Evolutionary conservation across 1,284 basidiomycete genomes (phyloP), one percentile per base, ranked within the genome.

Genomic region (Retiboletus flavoniger): DNA sequence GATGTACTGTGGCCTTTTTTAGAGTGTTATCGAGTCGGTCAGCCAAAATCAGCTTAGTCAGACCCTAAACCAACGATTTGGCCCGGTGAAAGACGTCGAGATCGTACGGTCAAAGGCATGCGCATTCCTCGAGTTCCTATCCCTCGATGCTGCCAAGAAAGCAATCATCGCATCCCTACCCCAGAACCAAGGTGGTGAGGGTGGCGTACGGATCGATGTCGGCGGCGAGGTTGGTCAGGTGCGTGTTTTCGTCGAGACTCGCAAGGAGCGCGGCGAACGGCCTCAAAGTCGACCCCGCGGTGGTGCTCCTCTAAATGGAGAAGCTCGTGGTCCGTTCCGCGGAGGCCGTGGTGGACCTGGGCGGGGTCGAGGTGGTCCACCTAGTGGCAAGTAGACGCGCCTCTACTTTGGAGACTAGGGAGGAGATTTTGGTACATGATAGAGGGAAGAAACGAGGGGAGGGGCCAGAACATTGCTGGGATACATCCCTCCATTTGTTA

Each of bases 41-140:
- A 78, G 85, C 53, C 80, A 86, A 50, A 63, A 73, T 17, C 76
- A 81, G 1, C 79, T 98, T 32, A 77, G 73, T 46, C 73, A 74
- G 24, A 75, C 78, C 10, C 82, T 98, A 28, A 76, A 78, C 6
- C 65, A 76, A 34, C 84, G 86, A 44, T 98, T 98, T 71, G 95
- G 95, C 6, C 80, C 87, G 4, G 80, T 97, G 67, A 92, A 91
- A 72, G 92, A 95, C 47, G 75, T 94, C 46, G 94, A 98, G 72
- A 87, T 98, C 63, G 88, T 97, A 47, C 88, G 90, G 59, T 68
- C 67, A 69, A 96, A 94, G 73, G 93, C 91, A 0, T 98, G 95
- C 68, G 96, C 95, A 1, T 98, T 98, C 80, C 81, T 95, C 65
- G 95, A 98, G 72, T 99, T 96, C 75, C 73, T 72, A 35, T 77